Evolutionary conservation across 371 early-diverging fungal species (phyloP), one percentile per base, ranked within the genome.

Genomic region (Zychaea mexicana): DNA sequence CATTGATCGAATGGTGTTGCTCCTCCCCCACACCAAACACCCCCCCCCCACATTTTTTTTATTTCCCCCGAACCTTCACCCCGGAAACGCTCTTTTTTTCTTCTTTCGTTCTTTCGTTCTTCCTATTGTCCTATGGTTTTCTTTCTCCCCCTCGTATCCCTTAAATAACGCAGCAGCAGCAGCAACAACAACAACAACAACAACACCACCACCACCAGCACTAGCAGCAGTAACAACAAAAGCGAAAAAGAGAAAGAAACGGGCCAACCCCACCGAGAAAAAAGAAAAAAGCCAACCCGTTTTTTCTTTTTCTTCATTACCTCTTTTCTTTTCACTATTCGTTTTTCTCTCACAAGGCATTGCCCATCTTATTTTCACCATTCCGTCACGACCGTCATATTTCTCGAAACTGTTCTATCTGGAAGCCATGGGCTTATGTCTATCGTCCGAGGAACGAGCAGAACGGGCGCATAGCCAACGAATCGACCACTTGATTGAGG

Each of bases 401-500:
- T 64, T 47, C 19, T n/a, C 56, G 22, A 60, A 57, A 46, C 45
- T 64, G 32, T 64, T 64, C 56, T 57, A 56, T 31, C 36, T 64
- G 39, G 57, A 64, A 27, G 64, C 45, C 58, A 89, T 89, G 90
- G 90, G 90, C 42, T 62, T 85, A 65, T 87, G 88, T 82, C 77
- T 85, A 54, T 88, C 88, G 68, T 76, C 82, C 39, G 89, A 90
- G 72, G 85, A 85, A 65, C 78, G 81, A 64, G 78, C 76, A 62
- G 77, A 79, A 58, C 74, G 79, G 66, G 76, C 78, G 57, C 75
- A 80, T 31, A 88, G 85, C 60, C 79, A 81, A 64, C 83, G 78
- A 52, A 91, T 91, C 61, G 91, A 91, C 55, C 72, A 80, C 28
- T 72, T 78, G 58, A 65, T 90, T 30, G 86, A 84, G 64, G 81